Base-by-base conservation (phyloP, 2,329 filamentous ascomycete genomes). In the Blastomyces percursus region DNA sequence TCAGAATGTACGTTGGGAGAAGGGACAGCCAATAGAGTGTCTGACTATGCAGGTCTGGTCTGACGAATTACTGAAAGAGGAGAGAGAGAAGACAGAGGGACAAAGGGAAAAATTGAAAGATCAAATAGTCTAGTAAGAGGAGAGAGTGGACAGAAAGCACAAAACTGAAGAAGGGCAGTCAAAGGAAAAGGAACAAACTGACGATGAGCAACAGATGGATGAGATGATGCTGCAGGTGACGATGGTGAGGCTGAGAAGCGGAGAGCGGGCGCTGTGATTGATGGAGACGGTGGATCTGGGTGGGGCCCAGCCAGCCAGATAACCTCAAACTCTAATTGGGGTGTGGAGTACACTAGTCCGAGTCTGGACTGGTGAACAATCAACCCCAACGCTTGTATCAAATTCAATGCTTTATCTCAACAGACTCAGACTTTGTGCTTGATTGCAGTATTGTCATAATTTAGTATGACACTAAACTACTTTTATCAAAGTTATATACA, bases 241-340 rank as follows among this genome's bases (percentile, higher is more conserved):
- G 35, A n/a, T 40, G 44, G 56, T 32, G 56, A 46, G 54, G 56
- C 56, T 59, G 55, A 58, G n/a, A 55, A 35, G 30, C 51, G 30
- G 12, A 12, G 51, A 16, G 8, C 11, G 12, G 27, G 51, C 51
- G 30, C 7, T 54, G 27, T 56, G 54, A 56, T 56, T 56, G 32
- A 35, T 19, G 54, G 54, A 56, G 19, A 40, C 2, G 7, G 32
- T 8, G 24, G 56, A 48, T 32, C 35, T 9, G 9, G 12, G 40
- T 19, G 19, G 24, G 19, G 56, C 40, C 48, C 40, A 59, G 40
- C 46, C 56, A 59, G 38, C 56, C 21, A 30, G 42, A 46, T 46
- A 27, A 59, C 9, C 12, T 5, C 40, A 46, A 59, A 59, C 56
- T 59, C 56, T 59, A 59, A 46, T 59, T 9, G 56, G 56, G 40